Percentiles rank a stretch among this genome's conserved stretches.
Evolutionary conservation across 2,329 filamentous ascomycete genomes (phyloP).

Genomic region (Fusarium sp.): DNA sequence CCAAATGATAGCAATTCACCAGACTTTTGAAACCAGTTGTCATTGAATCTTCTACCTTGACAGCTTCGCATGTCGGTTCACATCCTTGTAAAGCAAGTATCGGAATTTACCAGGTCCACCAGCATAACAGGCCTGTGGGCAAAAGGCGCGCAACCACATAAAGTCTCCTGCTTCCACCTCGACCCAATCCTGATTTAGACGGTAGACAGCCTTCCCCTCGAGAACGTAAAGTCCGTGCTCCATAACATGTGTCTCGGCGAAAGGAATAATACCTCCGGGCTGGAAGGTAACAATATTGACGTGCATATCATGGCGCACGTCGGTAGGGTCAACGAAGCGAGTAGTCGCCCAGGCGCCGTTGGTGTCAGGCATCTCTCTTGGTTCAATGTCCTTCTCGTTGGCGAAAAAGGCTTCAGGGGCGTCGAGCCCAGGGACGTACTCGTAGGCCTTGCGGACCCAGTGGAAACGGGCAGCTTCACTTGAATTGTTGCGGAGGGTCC

Average conservation of each 20-base stretch:
- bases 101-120: constrained; percentile 31
- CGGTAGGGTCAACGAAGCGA: constrained; percentile 20
- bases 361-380: constrained; percentile 27
- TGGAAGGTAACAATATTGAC: constrained; percentile 33
- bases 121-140: constrained; percentile 31
- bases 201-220: constrained; percentile 29
- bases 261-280: constrained; percentile 25
- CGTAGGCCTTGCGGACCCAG: constrained; percentile 35
- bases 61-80: constrained; percentile 22
- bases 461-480: constrained; percentile 21
- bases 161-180: constrained; percentile 32
- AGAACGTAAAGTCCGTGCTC: constrained; percentile 32
- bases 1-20: background rate
- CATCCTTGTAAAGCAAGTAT: constrained; percentile 30
- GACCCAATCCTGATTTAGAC: constrained; percentile 30
- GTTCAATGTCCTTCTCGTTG: constrained; percentile 25
- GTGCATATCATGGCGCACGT: constrained; percentile 33
- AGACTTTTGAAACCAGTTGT: background rate
- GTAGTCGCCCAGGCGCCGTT: constrained; percentile 34
- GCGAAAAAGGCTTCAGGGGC: constrained; percentile 24
- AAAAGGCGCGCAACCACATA: constrained; percentile 32
- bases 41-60: background rate
- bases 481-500: constrained; percentile 31
- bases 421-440: constrained; percentile 20
- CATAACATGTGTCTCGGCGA: constrained; percentile 35